These are phyloP conservation scores for Fraxinus cuspidata DNA, from an alignment of 257 asterid genomes.

Conservation along the genomic window DNA sequence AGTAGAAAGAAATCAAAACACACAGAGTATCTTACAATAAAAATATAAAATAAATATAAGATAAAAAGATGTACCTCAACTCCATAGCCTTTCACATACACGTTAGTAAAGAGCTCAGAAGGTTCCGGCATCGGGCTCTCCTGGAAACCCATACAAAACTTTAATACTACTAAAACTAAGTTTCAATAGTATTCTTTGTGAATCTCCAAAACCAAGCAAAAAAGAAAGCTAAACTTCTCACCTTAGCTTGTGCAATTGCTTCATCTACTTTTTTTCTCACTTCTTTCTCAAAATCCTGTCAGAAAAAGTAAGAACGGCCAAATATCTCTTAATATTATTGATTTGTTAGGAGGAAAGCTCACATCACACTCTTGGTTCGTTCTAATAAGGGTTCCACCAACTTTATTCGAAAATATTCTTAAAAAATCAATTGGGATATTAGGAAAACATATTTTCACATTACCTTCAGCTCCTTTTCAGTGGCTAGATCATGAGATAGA, in stretches of 20 bases:
- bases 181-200: background rate
- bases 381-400: background rate
- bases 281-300: constrained; percentile 88
- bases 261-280: constrained; percentile 83
- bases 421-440: background rate
- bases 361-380: background rate
- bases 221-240: constrained; percentile 32
- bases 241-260: constrained; percentile 98
- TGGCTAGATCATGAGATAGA: constrained; percentile 72
- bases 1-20: background rate
- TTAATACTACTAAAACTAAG: constrained; percentile 11
- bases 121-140: constrained; percentile 92
- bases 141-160: constrained; percentile 46
- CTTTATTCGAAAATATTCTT: background rate
- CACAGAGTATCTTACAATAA: background rate
- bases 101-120: constrained; percentile 81
- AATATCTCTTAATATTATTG: background rate
- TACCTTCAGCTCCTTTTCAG: constrained; percentile 92
- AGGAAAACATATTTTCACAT: constrained; percentile 11
- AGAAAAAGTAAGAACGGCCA: constrained; percentile 7
- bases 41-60: constrained; percentile 21
- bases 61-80: constrained; percentile 61
- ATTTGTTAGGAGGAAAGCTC: constrained; percentile 1
- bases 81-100: constrained; percentile 82
- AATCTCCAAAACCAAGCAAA: constrained; percentile 19